Evolutionary conservation across 768 basidiomycete species (phyloP), one percentile per base, ranked within the genome.

Genomic region (Suillus ampliporus): DNA sequence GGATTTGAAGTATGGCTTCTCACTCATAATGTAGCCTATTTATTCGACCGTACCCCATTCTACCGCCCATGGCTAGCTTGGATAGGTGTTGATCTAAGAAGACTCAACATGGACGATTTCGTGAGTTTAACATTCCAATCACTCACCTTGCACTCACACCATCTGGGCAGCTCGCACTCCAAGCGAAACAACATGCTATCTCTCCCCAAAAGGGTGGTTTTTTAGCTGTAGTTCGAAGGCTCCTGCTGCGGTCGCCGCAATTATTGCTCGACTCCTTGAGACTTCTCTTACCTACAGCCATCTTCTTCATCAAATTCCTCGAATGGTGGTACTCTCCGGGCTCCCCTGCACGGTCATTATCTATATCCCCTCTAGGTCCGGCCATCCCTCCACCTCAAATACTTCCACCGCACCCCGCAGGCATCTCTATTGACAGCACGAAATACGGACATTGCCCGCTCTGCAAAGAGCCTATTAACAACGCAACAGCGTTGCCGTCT

Each of bases 311-410:
- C 80, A 97, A 95, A 76, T 96, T 99, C 77, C 81, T 97, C 51
- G 95, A 99, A 77, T 99, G 97, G 95, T 99, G 97, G 95, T 99
- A 99, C 72, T 96, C 95, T 5, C 95, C 97, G 23, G 84, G 85
- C 48, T 97, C 94, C 13, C 95, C 91, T 4, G 92, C 91, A 19
- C 86, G 88, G 44, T 86, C 86, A n/a, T 77, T 92, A 58, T 83
- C 86, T 10, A 81, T 82, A 37, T 87, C 86, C 13, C 80, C 77
- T 35, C 83, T 84, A 57, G 91, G 88, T 8, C 91, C 89, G 34
- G 81, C 86, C 2, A 83, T 93, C 47, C 90, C 91, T 65, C 92
- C 92, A 15, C 95, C 92, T 48, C 83, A 81, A 66, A 85, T 92
- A 69, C 84, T 93, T 34, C 82, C 81, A 37, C 92, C 92, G 5